A percentile compares a stretch with the other conserved stretches of the same genome.
Conservation (phyloP, 73 alveolate genomes). For the Urostyla sp. region DNA sequence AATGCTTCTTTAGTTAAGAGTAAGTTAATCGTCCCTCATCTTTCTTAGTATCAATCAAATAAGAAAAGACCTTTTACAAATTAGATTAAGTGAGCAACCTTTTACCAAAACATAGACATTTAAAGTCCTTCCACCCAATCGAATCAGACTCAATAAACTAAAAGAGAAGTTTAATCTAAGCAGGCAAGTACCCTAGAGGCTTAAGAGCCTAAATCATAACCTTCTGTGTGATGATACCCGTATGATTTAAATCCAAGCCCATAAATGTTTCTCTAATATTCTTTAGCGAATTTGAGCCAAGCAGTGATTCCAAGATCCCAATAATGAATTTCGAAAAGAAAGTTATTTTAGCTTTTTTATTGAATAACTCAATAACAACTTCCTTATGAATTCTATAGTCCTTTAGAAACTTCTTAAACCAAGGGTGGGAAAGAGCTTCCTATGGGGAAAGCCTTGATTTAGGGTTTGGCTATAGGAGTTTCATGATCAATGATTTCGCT, state of each 20-base stretch:
- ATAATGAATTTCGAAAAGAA: constrained; percentile 7
- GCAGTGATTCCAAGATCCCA: constrained; percentile 14
- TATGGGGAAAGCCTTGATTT: constrained; percentile 67
- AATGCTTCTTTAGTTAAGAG: background rate
- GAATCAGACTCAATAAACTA: no score
- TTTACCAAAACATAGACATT: constrained; percentile 8
- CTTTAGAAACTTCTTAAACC: constrained; percentile 63
- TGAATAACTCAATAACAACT: constrained; percentile 2
- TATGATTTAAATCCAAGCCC: background rate
- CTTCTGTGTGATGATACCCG: constrained; percentile 14
- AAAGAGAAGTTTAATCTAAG: no score
- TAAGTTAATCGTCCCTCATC: background rate
- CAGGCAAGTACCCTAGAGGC: no score
- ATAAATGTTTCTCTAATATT: constrained; percentile 25
- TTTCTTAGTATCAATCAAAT: constrained; percentile 1
- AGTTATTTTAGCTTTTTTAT: background rate
- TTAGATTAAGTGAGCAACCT: background rate
- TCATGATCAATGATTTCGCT: constrained; percentile 74
- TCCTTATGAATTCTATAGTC: background rate
- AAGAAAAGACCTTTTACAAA: background rate
- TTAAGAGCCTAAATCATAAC: no score
- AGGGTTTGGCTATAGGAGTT: constrained; percentile 64
- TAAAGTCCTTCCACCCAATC: no score
- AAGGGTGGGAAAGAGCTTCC: constrained; percentile 78
- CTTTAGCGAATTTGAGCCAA: background rate